Evolutionary conservation across 1,284 basidiomycete genomes (phyloP), one percentile per base, ranked within the genome.

Genomic region (Waitea zeae): DNA sequence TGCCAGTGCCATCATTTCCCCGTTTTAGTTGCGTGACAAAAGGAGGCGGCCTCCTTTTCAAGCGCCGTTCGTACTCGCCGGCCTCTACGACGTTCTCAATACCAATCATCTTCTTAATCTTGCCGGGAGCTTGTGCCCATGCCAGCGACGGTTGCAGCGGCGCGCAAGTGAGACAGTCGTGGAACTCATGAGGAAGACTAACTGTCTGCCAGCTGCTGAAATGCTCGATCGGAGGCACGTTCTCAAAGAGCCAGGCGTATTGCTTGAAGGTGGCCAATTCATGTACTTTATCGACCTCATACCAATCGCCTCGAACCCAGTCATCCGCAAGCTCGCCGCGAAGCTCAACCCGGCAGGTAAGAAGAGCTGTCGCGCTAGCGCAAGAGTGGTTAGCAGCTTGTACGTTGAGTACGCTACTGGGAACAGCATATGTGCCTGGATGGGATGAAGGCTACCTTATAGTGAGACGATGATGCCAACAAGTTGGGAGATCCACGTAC

Each of bases 21-120:
- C 86, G 57, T 41, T 73, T 80, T 20, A 93, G 64, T 50, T 92
- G 87, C 0, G 89, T 82, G 20, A 90, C 69, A 49, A 96, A 92
- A 0, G 90, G 80, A 30, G 67, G 70, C 0, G 90, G 92, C 11
- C 90, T 73, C 38, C 71, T 64, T 57, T 96, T 96, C 38, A 96
- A 62, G 17, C 82, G 72, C 41, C 88, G 72, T 49, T 92, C 87
- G 47, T 86, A 90, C 46, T 77, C 67, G 3, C 84, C 86, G 20
- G 87, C 88, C 49, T 92, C 70, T 12, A 72, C 61, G 11, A 79
- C 68, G 48, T 93, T 82, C 49, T 95, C 89, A 20, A 87, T 61
- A 0, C 86, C 74, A 15, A 64, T 52, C 12, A 74, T 62, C 44
- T 76, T 65, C 45, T 69, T 69, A 31, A 67, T 54, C 42, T 65